Evolutionary conservation across 2,329 filamentous ascomycete genomes (phyloP).

Genomic region (Mollisia scopiformis): DNA sequence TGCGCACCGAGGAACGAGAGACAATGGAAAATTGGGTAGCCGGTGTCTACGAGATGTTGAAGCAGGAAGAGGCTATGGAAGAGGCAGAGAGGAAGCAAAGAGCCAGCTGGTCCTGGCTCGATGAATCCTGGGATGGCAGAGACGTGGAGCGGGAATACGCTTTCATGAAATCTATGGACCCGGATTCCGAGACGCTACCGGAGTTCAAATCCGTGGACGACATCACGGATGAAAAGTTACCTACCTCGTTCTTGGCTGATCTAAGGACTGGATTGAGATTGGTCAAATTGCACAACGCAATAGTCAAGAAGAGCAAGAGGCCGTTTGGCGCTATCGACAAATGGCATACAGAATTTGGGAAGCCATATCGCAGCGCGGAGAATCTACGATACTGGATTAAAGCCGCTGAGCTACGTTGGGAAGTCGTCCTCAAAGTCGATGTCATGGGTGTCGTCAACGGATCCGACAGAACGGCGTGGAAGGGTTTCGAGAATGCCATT

Average conservation of each 20-base stretch:
- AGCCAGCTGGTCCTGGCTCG: slow-evolving; percentile 78
- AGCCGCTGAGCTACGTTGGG: slow-evolving; percentile 92
- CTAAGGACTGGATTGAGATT: slow-evolving; percentile 81
- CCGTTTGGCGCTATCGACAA: slow-evolving; percentile 88
- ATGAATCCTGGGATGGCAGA: slow-evolving; percentile 73
- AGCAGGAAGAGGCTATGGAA: slow-evolving; percentile 77
- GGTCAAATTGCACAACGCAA: slow-evolving; percentile 86
- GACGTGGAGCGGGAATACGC: slow-evolving; percentile 80
- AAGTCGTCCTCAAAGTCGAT: slow-evolving; percentile 80
- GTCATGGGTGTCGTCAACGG: slow-evolving; percentile 86
- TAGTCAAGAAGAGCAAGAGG: slow-evolving; percentile 80
- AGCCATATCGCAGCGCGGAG: slow-evolving; percentile 91
- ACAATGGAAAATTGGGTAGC: slow-evolving; percentile 79
- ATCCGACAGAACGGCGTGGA: slow-evolving; percentile 69
- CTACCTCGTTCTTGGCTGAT: slow-evolving; percentile 73
- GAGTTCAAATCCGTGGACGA: slow-evolving; percentile 64
- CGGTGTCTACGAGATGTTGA: slow-evolving; percentile 76
- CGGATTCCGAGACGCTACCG: slow-evolving; percentile 62
- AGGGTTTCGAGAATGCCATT: slow-evolving; percentile 80
- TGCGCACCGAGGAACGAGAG: slow-evolving; percentile 76
- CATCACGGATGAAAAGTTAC: slow-evolving; percentile 45
- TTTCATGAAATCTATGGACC: slow-evolving; percentile 79
- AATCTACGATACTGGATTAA: slow-evolving; percentile 97
- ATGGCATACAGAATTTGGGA: slow-evolving; percentile 90
- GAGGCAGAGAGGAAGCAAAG: slow-evolving; percentile 67